These are phyloP conservation scores for Bothriochloa decipiens DNA, from an alignment of 176 grass and related monocot genomes.

Conservation along the genomic window DNA sequence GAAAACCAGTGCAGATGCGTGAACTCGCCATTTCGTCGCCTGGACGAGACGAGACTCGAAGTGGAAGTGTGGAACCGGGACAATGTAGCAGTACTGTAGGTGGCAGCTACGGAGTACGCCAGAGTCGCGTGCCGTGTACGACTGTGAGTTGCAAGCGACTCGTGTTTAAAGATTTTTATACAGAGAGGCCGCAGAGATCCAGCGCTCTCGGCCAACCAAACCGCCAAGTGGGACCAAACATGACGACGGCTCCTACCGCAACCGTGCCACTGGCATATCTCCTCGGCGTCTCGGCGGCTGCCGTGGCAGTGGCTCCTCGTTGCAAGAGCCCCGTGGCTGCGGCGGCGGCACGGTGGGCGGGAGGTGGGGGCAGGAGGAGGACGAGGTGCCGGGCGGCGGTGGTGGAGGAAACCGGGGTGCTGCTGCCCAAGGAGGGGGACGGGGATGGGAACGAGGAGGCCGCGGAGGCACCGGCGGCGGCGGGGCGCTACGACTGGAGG, in stretches of 20 bases:
- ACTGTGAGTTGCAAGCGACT: neutral
- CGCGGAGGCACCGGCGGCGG: conserved; percentile 3
- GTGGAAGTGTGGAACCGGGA: neutral
- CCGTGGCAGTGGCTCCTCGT: neutral
- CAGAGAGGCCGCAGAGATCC: neutral
- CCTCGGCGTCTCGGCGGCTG: neutral
- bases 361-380: neutral
- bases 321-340: neutral
- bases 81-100: neutral
- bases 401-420: conserved; percentile 64
- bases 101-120: neutral
- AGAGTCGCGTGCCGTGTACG: neutral
- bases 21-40: neutral
- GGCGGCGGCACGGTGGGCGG: conserved; percentile 13
- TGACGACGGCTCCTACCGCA: neutral
- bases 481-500: conserved; percentile 71
- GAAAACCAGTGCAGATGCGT: neutral
- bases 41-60: neutral
- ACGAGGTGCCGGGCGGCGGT: conserved; percentile 45
- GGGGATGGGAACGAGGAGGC: conserved; percentile 51
- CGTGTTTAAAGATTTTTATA: neutral
- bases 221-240: conserved; percentile 19
- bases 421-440: conserved; percentile 62
- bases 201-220: conserved; percentile 51
- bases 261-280: neutral